A percentile compares a stretch with the other conserved stretches of the same genome.
Evolutionary conservation across 1,139 yeast genomes (phyloP).

Genomic region (Debaryomyces psychrophilus): DNA sequence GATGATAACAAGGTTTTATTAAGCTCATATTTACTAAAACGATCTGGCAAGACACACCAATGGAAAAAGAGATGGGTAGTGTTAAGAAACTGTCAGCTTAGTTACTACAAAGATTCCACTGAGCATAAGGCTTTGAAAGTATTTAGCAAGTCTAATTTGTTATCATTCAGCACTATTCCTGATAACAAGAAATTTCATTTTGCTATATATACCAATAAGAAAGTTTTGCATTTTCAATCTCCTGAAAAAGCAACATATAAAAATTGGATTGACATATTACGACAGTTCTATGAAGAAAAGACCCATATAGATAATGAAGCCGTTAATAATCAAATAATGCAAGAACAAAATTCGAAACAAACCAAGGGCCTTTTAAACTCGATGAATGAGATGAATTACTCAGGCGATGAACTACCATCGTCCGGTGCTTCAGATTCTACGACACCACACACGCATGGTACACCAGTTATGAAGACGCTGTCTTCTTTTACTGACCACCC

Average conservation of each 20-base stretch:
- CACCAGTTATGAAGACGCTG: neutral
- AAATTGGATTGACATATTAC: slow-evolving; percentile 45
- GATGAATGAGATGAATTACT: slow-evolving; percentile 1
- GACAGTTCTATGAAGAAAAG: slow-evolving; percentile 23
- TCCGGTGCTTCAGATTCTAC: slow-evolving; percentile 4
- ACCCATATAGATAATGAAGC: slow-evolving; percentile 3
- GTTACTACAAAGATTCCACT: slow-evolving; percentile 59
- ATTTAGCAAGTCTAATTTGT: slow-evolving; percentile 27
- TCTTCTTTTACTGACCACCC: slow-evolving; percentile 4
- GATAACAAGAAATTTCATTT: slow-evolving; percentile 42
- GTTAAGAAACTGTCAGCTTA: slow-evolving; percentile 54
- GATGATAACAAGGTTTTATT: slow-evolving; percentile 18
- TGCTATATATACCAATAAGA: slow-evolving; percentile 42
- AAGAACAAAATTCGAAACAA: slow-evolving; percentile 1
- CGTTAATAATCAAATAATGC: neutral
- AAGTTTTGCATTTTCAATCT: slow-evolving; percentile 48
- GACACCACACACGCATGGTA: slow-evolving; percentile 1
- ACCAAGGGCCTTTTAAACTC: neutral
- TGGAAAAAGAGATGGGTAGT: slow-evolving; percentile 65
- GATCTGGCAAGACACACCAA: slow-evolving; percentile 28
- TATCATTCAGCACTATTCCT: slow-evolving; percentile 30
- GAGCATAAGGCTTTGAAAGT: slow-evolving; percentile 61
- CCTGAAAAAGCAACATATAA: slow-evolving; percentile 35
- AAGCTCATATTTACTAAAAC: slow-evolving; percentile 24
- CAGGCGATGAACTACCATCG: slow-evolving; percentile 5